Conservation (phyloP, 371 early-diverging fungal genomes). For the Dichotomocladium elegans region DNA sequence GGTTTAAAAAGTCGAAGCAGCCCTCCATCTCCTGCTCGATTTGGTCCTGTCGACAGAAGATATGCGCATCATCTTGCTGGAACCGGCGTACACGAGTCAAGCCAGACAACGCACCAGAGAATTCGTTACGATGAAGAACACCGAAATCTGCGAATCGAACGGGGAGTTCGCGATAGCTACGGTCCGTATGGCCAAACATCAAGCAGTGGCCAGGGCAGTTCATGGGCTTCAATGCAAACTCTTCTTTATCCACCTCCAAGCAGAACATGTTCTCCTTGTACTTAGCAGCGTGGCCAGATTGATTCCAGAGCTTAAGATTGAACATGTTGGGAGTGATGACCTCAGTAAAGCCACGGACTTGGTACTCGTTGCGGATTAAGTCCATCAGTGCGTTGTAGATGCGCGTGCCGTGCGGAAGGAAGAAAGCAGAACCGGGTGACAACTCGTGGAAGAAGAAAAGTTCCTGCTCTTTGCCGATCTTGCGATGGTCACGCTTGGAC, state of each 20-base stretch:
- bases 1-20: slow-evolving; percentile 80
- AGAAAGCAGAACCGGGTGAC: slow-evolving; percentile 96
- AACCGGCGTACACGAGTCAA: slow-evolving; percentile 99
- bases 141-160: slow-evolving; percentile 99
- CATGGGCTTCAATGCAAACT: slow-evolving; percentile 99
- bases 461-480: slow-evolving; percentile 94
- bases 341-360: slow-evolving; percentile 80
- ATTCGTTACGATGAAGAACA: slow-evolving; percentile 98
- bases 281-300: slow-evolving; percentile 98
- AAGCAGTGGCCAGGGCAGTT: slow-evolving; percentile 99
- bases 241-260: slow-evolving; percentile 85
- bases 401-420: slow-evolving; percentile 96
- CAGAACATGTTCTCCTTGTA: slow-evolving; percentile 99
- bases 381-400: slow-evolving; percentile 94
- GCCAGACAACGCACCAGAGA: slow-evolving; percentile 96
- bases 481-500: slow-evolving; percentile 97
- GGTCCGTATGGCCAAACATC: slow-evolving; percentile 92
- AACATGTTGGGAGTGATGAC: slow-evolving; percentile 98
- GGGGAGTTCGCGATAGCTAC: slow-evolving; percentile 96
- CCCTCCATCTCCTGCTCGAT: slow-evolving; percentile 73
- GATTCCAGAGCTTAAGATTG: slow-evolving; percentile 96
- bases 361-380: slow-evolving; percentile 81
- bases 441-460: slow-evolving; percentile 98
- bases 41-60: slow-evolving; percentile 92
- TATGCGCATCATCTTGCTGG: slow-evolving; percentile 99